Conservation (phyloP, 129 eudicot genomes). For the Rutidosis leptorrhynchoides region DNA sequence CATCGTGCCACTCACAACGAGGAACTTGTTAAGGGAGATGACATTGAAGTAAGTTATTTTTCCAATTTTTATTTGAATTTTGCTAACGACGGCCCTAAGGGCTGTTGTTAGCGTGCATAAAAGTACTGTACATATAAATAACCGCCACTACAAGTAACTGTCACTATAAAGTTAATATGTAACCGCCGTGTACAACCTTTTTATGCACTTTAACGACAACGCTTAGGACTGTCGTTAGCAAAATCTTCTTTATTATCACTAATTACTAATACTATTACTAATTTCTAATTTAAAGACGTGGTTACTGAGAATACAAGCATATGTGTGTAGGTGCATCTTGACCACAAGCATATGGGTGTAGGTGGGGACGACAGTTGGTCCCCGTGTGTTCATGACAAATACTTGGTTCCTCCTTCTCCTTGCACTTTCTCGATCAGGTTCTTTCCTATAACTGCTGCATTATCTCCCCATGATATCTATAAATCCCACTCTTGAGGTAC, state of each 20-base stretch:
- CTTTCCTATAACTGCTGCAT: constrained; percentile 47
- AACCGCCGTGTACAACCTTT: too few species aligned
- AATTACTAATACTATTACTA: too few species aligned
- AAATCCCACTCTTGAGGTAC: constrained; percentile 40
- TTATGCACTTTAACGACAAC: too few species aligned
- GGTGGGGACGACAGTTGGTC: constrained; percentile 99
- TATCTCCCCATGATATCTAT: constrained; percentile 46
- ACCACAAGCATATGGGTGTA: constrained; percentile 97
- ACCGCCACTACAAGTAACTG: too few species aligned
- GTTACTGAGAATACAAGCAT: too few species aligned
- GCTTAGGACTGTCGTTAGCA: too few species aligned
- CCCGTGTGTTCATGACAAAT: constrained; percentile 73
- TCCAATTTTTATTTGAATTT: neutral
- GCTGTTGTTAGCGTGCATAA: too few species aligned
- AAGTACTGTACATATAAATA: too few species aligned
- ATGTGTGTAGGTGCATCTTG: constrained; percentile 99
- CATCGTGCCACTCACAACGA: constrained; percentile 77
- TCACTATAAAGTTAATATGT: too few species aligned
- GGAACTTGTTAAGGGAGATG: constrained; percentile 69
- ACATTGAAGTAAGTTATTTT: constrained; percentile 62
- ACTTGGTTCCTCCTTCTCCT: constrained; percentile 72
- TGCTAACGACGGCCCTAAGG: too few species aligned
- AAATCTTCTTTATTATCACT: too few species aligned
- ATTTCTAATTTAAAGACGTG: too few species aligned
- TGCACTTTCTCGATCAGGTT: constrained; percentile 67